A percentile compares a stretch with the other conserved stretches of the same genome.
Conservation (phyloP, 2,329 filamentous ascomycete species). For the Colletotrichum sp. region DNA sequence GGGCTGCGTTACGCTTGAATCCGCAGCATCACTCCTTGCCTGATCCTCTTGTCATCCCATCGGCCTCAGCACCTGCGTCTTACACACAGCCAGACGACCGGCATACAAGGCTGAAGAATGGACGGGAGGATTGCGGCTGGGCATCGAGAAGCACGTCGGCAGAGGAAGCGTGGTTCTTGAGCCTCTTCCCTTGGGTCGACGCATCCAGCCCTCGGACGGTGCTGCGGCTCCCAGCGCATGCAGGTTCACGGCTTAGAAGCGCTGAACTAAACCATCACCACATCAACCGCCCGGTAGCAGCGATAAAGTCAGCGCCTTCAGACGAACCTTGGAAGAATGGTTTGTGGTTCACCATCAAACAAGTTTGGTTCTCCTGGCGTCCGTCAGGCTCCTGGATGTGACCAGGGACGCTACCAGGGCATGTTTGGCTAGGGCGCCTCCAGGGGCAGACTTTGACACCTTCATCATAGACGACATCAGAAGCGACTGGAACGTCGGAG, state of each 20-base stretch:
- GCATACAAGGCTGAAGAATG: not conserved
- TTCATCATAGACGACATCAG: not conserved
- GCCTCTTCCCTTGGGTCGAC: not conserved
- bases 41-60: constrained; percentile 4
- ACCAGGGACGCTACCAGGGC: not conserved
- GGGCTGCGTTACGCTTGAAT: not conserved
- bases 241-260: not conserved
- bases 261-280: not conserved
- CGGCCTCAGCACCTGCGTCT: not conserved
- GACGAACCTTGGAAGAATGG: constrained; percentile 7
- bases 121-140: not conserved
- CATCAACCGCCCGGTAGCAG: not conserved
- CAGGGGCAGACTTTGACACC: not conserved
- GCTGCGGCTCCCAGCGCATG: not conserved
- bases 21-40: not conserved
- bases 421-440: not conserved
- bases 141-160: not conserved
- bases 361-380: not conserved
- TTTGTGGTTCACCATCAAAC: not conserved
- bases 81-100: not conserved
- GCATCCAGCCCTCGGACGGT: not conserved
- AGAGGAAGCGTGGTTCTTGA: not conserved
- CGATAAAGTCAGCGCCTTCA: constrained; percentile 2
- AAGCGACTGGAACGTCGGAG: not conserved
- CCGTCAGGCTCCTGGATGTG: not conserved